Evolutionary conservation across 345 rosid species (phyloP).

Genomic region (Ailanthus altissimus): DNA sequence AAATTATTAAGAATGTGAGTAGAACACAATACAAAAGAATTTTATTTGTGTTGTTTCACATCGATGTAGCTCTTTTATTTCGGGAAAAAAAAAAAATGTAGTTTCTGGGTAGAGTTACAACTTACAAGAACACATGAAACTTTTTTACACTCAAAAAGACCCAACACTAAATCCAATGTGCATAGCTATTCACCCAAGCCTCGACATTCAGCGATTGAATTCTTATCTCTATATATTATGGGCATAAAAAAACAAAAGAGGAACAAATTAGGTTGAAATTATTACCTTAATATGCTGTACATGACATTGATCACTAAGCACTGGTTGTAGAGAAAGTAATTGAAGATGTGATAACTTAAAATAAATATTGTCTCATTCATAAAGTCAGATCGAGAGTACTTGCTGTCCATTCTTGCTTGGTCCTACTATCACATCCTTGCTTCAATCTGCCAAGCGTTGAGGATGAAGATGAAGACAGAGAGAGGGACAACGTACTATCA

Average conservation of each 20-base stretch:
- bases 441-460: slow-evolving; percentile 43
- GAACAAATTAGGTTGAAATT: not conserved
- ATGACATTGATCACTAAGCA: not conserved
- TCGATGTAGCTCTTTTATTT: not conserved
- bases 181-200: not conserved
- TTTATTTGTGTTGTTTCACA: not conserved
- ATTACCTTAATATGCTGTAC: not conserved
- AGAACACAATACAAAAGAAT: not conserved
- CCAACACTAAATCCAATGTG: not conserved
- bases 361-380: slow-evolving; percentile 56
- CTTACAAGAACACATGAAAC: not conserved
- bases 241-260: not conserved
- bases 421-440: slow-evolving; percentile 31
- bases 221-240: not conserved
- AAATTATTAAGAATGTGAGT: too few relatives aligned
- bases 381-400: slow-evolving; percentile 90
- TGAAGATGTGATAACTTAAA: slow-evolving; percentile 68
- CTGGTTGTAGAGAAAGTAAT: slow-evolving; percentile 46
- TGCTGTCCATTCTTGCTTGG: slow-evolving; percentile 38
- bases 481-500: slow-evolving; percentile 57
- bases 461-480: slow-evolving; percentile 55
- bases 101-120: not conserved
- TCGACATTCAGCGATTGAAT: slow-evolving; percentile 4
- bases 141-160: not conserved
- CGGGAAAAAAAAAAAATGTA: too few relatives aligned